phyloP scores from a whole-genome alignment of 176 grass and related monocot species.

The Microstegium vimineum region DNA sequence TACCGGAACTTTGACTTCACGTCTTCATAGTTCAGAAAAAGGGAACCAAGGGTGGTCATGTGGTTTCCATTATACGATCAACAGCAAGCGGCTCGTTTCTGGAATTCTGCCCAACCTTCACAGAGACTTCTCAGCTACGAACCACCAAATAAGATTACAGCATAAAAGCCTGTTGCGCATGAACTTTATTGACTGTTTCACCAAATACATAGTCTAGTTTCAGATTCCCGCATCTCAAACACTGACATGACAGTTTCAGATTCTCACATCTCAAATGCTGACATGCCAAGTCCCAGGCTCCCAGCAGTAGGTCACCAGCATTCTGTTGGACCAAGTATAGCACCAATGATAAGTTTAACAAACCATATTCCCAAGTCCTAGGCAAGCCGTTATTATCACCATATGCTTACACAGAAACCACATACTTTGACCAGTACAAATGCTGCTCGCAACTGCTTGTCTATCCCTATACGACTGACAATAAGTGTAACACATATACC shows the following conservation, averaged over 20 bases:
- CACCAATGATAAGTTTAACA: neutral
- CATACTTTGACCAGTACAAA: neutral
- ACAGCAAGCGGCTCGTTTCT: constrained; percentile 3
- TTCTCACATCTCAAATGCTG: neutral
- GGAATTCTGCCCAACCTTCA: constrained; percentile 11
- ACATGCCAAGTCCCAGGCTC: too few species aligned
- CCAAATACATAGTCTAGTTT: neutral
- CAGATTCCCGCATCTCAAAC: neutral
- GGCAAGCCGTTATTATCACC: neutral
- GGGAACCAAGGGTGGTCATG: neutral
- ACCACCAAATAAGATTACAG: neutral
- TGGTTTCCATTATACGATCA: neutral
- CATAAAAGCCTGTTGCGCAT: neutral
- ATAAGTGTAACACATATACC: neutral
- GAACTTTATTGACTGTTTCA: neutral
- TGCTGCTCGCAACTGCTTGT: neutral
- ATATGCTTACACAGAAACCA: too few species aligned
- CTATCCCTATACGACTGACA: neutral
- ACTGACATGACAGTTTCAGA: neutral
- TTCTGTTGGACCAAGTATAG: neutral
- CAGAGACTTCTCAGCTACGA: neutral
- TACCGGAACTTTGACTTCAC: neutral
- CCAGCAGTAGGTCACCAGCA: neutral
- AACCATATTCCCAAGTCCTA: neutral
- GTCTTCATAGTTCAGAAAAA: constrained; percentile 6